phyloP scores from a whole-genome alignment of 176 grass and related monocot genomes.

The Oryza officinalis region DNA sequence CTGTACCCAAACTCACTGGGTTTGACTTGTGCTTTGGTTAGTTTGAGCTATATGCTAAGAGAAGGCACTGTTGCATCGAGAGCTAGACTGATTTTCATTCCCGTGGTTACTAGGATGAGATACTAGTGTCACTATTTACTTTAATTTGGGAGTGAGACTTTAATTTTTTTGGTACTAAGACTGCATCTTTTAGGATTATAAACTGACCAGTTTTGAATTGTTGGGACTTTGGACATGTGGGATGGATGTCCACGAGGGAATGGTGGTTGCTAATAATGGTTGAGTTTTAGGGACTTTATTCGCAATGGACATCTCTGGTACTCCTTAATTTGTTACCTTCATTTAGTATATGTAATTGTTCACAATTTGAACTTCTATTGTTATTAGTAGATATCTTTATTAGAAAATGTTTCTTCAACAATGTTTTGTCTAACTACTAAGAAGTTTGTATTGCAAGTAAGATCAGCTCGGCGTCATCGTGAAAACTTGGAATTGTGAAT shows the following conservation, averaged over 20 bases:
- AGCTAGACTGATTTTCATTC: neutral
- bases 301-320: neutral
- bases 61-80: neutral
- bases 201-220: neutral
- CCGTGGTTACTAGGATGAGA: slow-evolving; percentile 5
- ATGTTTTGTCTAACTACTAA: neutral
- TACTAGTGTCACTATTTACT: neutral
- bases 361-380: neutral
- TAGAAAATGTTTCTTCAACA: neutral
- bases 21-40: neutral
- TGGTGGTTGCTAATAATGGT: neutral
- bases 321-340: neutral
- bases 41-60: neutral
- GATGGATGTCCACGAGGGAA: neutral
- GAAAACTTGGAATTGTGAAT: neutral
- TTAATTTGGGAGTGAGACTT: neutral
- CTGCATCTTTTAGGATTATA: neutral
- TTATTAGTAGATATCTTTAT: neutral
- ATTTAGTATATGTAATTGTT: neutral
- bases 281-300: neutral
- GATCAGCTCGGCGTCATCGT: neutral
- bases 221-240: neutral
- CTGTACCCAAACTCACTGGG: neutral
- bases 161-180: neutral
- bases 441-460: too few species aligned